A percentile compares a stretch with the other conserved stretches of the same genome.
These are phyloP conservation scores for Huntiella moniliformis DNA, from an alignment of 2,329 filamentous ascomycete species.

Conservation along the genomic window DNA sequence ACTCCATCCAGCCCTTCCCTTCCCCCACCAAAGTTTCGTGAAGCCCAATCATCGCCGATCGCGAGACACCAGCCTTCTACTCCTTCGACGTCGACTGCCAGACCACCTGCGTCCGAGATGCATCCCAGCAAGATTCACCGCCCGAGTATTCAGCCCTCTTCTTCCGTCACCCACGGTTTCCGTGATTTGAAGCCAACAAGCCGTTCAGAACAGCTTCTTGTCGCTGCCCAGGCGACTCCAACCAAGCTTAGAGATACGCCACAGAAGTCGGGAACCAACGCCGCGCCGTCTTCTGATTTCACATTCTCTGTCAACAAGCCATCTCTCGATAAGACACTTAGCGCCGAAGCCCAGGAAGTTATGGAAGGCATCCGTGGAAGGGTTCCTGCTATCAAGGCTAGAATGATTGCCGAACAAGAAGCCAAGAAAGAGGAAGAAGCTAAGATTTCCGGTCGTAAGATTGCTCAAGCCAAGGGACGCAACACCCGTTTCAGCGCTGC, in stretches of 20 bases:
- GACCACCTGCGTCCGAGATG: constrained; percentile 67
- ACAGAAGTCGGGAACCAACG: constrained; percentile 23
- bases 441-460: constrained; percentile 39
- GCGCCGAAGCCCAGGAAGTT: constrained; percentile 39
- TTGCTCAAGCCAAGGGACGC: constrained; percentile 64
- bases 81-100: constrained; percentile 45
- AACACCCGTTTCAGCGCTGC: constrained; percentile 63
- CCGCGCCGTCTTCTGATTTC: constrained; percentile 38
- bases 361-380: constrained; percentile 54
- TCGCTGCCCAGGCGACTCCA: constrained; percentile 23
- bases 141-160: constrained; percentile 59
- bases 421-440: constrained; percentile 29
- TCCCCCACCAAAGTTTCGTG: neutral
- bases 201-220: constrained; percentile 14
- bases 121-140: constrained; percentile 69
- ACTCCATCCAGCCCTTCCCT: constrained; percentile 14
- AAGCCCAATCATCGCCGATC: constrained; percentile 7
- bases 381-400: constrained; percentile 49
- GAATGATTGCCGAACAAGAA: constrained; percentile 44
- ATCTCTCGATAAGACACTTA: constrained; percentile 32
- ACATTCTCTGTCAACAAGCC: constrained; percentile 42
- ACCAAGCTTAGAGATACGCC: constrained; percentile 29
- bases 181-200: constrained; percentile 37
- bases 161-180: constrained; percentile 68
- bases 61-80: constrained; percentile 24